A percentile compares a stretch with the other conserved stretches of the same genome.
Evolutionary conservation across 2,329 filamentous ascomycete genomes (phyloP).

Genomic region (Hansfordia pulvinata): DNA sequence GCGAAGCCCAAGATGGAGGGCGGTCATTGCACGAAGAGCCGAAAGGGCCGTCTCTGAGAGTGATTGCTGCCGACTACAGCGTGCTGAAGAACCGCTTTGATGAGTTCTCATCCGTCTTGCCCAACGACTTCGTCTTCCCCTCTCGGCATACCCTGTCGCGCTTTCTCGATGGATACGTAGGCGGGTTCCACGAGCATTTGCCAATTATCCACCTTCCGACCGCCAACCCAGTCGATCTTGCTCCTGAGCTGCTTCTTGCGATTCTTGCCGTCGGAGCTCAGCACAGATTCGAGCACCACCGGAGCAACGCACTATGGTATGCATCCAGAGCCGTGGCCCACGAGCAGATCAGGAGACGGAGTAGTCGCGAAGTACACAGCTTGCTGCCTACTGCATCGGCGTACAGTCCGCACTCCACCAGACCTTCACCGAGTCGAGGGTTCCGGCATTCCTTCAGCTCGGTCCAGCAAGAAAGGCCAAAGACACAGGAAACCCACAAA

Average conservation of each 20-base stretch:
- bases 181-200: slow-evolving; percentile 46
- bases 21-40: slow-evolving; percentile 26
- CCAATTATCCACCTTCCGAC: slow-evolving; percentile 56
- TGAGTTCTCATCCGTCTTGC: slow-evolving; percentile 46
- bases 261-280: slow-evolving; percentile 55
- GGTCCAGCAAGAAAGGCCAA: slow-evolving; percentile 40
- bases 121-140: slow-evolving; percentile 51
- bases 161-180: slow-evolving; percentile 58
- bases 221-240: slow-evolving; percentile 46
- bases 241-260: slow-evolving; percentile 53
- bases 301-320: slow-evolving; percentile 47
- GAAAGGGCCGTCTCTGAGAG: slow-evolving; percentile 26
- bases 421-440: slow-evolving; percentile 41
- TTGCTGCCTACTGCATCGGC: slow-evolving; percentile 41
- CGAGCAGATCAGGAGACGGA: slow-evolving; percentile 43
- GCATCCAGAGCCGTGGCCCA: slow-evolving; percentile 42
- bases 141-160: slow-evolving; percentile 55
- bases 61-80: slow-evolving; percentile 39
- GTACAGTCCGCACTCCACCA: slow-evolving; percentile 46
- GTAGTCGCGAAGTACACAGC: slow-evolving; percentile 42
- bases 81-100: slow-evolving; percentile 44
- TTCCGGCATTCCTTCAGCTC: slow-evolving; percentile 46
- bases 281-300: slow-evolving; percentile 47
- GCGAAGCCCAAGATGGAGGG: slow-evolving; percentile 24
- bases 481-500: slow-evolving; percentile 43